Evolutionary conservation across 148 eudicot species (phyloP), one percentile per base, ranked within the genome.

Genomic region (Diospyros lotus): DNA sequence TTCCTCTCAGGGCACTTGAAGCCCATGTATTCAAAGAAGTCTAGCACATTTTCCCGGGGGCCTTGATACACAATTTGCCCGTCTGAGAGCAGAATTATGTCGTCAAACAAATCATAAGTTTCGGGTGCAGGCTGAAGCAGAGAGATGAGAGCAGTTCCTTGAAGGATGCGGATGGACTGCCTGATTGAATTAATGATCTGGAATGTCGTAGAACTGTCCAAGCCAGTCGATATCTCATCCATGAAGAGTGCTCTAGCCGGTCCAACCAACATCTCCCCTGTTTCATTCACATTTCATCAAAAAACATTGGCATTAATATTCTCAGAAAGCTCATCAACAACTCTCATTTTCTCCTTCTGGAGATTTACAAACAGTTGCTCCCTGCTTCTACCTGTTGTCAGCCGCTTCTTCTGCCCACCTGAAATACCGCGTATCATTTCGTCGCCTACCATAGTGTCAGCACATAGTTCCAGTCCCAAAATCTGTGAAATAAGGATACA

Each of bases 181-280:
- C 83, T 67, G 39, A 84, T 74, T 48, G 86, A 64, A 48, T 87
- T 87, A 73, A 85, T 84, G 6, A 87, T 84, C 58, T 84, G 87
- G 62, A 61, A 87, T 4, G 90, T 84, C 14, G 90, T 84, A 2
- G 90, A 87, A 69, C 82, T 80, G 72, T 87, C 90, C 75, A 87
- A 78, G 17, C 90, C 90, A 17, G 87, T 87, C 2, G 88, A 87
- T 43, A 87, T 87, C 76, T 87, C 90, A 75, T 87, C 90, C 90
- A 84, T 87, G 76, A 84, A 76, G 7, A 84, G 68, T 1, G 80
- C 90, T 48, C 80, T 80, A 5, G 86, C 73, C 11, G 84, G 88
- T 52, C 90, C 90, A 28, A 84, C 90, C 73, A 87, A 76, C 86
- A 87, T 84, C 66, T 87, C 90, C 14, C 89, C 89, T 87, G 68